These are phyloP conservation scores for Pholiota conissans DNA, from an alignment of 768 basidiomycete species.

Conservation along the genomic window DNA sequence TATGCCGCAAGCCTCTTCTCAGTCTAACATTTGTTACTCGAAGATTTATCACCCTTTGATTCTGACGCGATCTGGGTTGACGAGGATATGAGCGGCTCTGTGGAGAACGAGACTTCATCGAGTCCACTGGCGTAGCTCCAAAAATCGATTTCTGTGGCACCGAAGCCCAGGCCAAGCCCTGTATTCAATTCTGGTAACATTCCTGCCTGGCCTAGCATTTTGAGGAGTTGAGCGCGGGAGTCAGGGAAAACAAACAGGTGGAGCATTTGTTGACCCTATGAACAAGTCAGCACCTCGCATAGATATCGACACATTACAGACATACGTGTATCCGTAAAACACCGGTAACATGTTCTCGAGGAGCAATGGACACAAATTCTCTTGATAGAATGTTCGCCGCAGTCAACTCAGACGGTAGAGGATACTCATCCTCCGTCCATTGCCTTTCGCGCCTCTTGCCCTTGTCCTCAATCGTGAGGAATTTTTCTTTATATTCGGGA, in stretches of 20 bases:
- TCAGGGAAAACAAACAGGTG: constrained; percentile 71
- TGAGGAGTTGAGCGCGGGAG: constrained; percentile 67
- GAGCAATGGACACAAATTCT: constrained; percentile 25
- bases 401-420: constrained; percentile 27
- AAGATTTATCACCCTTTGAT: neutral
- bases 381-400: constrained; percentile 21
- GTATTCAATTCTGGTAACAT: constrained; percentile 38
- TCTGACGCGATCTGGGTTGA: too few relatives aligned
- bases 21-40: neutral
- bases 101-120: neutral
- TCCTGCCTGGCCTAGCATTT: constrained; percentile 49
- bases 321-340: constrained; percentile 64
- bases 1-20: neutral
- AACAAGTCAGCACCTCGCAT: constrained; percentile 7
- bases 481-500: constrained; percentile 23
- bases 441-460: constrained; percentile 40
- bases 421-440: constrained; percentile 45
- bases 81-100: neutral
- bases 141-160: constrained; percentile 54
- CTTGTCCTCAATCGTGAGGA: constrained; percentile 21
- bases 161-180: constrained; percentile 27
- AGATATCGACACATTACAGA: constrained; percentile 7
- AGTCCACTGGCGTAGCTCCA: constrained; percentile 56
- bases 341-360: constrained; percentile 44
- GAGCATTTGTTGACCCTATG: constrained; percentile 57